A percentile compares a stretch with the other conserved stretches of the same genome.
phyloP scores from a whole-genome alignment of 2,329 filamentous ascomycete species.

The Sphaerostilbella broomeana region DNA sequence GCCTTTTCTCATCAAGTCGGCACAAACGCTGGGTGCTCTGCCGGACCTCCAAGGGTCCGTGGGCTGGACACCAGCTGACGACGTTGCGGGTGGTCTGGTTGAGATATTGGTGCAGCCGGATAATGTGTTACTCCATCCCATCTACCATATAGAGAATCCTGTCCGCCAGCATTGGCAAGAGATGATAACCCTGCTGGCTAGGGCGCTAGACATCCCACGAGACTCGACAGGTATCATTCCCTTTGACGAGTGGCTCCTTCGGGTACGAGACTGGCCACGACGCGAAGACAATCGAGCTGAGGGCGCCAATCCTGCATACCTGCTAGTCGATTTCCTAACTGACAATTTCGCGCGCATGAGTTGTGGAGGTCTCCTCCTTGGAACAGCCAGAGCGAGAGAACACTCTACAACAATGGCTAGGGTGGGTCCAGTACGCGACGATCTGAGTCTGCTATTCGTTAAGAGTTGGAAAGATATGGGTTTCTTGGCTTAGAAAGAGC shows the following conservation, averaged over 20 bases:
- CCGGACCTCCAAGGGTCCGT: conserved; percentile 36
- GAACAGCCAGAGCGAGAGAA: conserved; percentile 9
- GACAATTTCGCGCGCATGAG: conserved; percentile 14
- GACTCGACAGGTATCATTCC: conserved; percentile 4
- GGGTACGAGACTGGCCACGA: conserved; percentile 1
- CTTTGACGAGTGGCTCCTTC: conserved; percentile 12
- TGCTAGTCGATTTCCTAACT: conserved; percentile 14
- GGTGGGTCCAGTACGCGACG: no score
- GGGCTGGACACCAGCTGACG: conserved; percentile 42
- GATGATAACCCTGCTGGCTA: conserved; percentile 12
- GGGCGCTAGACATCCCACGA: conserved; percentile 7
- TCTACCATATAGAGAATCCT: conserved; percentile 22
- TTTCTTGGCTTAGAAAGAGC: no score
- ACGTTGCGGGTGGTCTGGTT: conserved; percentile 11
- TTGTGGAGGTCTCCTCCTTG: conserved; percentile 15
- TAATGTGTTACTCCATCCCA: conserved; percentile 3
- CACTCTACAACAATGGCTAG: conserved; percentile 9
- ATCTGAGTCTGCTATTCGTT: no score
- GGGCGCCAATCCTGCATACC: conserved; percentile 8
- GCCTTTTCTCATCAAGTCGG: conserved; percentile 42
- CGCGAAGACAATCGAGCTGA: neutral
- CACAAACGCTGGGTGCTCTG: conserved; percentile 36
- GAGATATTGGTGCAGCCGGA: conserved; percentile 11
- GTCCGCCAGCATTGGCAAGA: conserved; percentile 16
- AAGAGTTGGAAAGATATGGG: no score